Evolutionary conservation across 306 rosid species (phyloP).

Genomic region (Begonia masoniana): DNA sequence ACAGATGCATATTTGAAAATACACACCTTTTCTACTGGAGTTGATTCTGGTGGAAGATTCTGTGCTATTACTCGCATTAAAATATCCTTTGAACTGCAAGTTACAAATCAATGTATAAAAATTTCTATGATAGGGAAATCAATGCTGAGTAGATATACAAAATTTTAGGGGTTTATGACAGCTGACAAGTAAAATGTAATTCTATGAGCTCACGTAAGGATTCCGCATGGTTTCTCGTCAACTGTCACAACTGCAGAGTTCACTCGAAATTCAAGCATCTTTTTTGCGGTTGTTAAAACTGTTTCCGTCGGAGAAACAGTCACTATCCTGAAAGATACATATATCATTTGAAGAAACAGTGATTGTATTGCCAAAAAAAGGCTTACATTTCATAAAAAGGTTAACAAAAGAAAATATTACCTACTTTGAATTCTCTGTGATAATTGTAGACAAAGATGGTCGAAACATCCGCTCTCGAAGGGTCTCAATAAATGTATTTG

Average conservation of each 20-base stretch:
- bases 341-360: conserved; percentile 12
- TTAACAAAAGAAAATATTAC: conserved; percentile 43
- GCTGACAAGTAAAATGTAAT: neutral
- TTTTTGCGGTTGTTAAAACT: conserved; percentile 55
- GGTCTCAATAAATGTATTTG: conserved; percentile 69
- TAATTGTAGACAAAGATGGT: conserved; percentile 85
- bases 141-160: neutral
- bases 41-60: conserved; percentile 55
- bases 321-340: conserved; percentile 47
- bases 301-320: conserved; percentile 62
- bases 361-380: neutral
- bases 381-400: neutral
- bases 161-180: too few relatives aligned
- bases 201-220: conserved; percentile 49
- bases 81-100: conserved; percentile 76
- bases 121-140: neutral
- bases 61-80: conserved; percentile 89
- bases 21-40: conserved; percentile 78
- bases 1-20: neutral
- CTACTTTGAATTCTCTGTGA: conserved; percentile 95
- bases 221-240: conserved; percentile 73
- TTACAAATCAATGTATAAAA: conserved; percentile 9
- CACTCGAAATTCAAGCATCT: conserved; percentile 59
- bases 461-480: conserved; percentile 78
- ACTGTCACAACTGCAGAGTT: conserved; percentile 69